phyloP scores from a whole-genome alignment of 2,329 filamentous ascomycete genomes.

The Trichoderma sp. region DNA sequence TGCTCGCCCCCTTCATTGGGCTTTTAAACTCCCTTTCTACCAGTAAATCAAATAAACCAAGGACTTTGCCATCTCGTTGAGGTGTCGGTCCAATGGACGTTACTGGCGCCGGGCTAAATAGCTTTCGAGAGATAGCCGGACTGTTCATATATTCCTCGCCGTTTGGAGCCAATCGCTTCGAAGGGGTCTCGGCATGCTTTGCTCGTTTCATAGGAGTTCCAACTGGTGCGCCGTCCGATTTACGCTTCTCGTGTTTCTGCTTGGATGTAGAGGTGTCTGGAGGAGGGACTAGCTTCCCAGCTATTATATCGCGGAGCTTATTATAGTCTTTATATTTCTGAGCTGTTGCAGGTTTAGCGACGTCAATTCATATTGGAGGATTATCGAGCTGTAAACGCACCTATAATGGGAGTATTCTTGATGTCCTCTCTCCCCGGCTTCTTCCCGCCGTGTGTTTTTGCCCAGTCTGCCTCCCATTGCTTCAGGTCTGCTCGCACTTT shows the following conservation, averaged over 20 bases:
- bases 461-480: constrained; percentile 69
- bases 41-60: constrained; percentile 74
- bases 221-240: constrained; percentile 34
- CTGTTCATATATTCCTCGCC: constrained; percentile 50
- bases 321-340: constrained; percentile 77
- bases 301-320: constrained; percentile 58
- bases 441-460: constrained; percentile 57
- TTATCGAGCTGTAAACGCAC: constrained; percentile 43
- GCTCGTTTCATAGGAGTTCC: constrained; percentile 54
- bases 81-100: constrained; percentile 74
- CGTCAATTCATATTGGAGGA: background rate
- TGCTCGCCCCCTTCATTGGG: constrained; percentile 43
- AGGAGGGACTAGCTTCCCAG: constrained; percentile 49
- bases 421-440: constrained; percentile 75
- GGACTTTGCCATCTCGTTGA: constrained; percentile 71
- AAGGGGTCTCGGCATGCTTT: constrained; percentile 48
- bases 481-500: constrained; percentile 69
- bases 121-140: constrained; percentile 55
- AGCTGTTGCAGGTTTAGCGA: constrained; percentile 41
- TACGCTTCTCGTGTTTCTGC: constrained; percentile 40
- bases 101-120: constrained; percentile 59
- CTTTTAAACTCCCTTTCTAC: constrained; percentile 49
- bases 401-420: constrained; percentile 68
- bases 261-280: constrained; percentile 36
- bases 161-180: constrained; percentile 35